phyloP scores from a whole-genome alignment of 2,329 filamentous ascomycete genomes.

The Fusarium kyushuense region DNA sequence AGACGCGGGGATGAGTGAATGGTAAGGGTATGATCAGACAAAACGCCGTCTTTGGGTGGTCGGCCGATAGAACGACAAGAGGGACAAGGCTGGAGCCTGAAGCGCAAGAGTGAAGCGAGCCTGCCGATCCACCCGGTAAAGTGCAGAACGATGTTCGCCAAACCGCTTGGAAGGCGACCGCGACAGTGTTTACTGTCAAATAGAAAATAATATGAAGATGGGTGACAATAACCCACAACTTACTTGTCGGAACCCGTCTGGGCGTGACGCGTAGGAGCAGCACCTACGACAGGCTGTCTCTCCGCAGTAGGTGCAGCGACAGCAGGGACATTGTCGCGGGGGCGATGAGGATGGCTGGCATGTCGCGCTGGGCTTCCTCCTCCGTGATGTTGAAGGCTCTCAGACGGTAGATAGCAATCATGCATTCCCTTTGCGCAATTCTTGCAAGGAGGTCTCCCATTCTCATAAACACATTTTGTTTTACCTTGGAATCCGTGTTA shows the following conservation, averaged over 20 bases:
- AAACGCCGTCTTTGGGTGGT: constrained; percentile 30
- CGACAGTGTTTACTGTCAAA: constrained; percentile 9
- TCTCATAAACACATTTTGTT: constrained; percentile 73
- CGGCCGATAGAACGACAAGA: constrained; percentile 39
- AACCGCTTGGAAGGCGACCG: constrained; percentile 4
- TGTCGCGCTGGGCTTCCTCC: constrained; percentile 68
- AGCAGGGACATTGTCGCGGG: constrained; percentile 67
- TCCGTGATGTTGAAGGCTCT: constrained; percentile 70
- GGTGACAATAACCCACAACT: constrained; percentile 50
- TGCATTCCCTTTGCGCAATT: constrained; percentile 74
- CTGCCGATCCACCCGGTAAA: constrained; percentile 39
- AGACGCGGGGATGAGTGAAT: constrained; percentile 37
- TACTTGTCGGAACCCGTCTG: constrained; percentile 67
- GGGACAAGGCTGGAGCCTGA: constrained; percentile 26
- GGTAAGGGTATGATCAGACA: constrained; percentile 27
- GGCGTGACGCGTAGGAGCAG: constrained; percentile 61
- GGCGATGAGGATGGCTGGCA: constrained; percentile 59
- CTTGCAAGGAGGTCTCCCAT: constrained; percentile 70
- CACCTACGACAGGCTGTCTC: constrained; percentile 57
- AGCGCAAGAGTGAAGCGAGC: constrained; percentile 31
- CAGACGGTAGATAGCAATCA: constrained; percentile 71
- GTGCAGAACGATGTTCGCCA: not conserved
- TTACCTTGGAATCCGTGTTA: too few relatives aligned
- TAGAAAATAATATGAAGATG: constrained; percentile 10
- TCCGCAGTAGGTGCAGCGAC: constrained; percentile 62